phyloP scores from a whole-genome alignment of 768 basidiomycete species.

The Auricularia cornea region DNA sequence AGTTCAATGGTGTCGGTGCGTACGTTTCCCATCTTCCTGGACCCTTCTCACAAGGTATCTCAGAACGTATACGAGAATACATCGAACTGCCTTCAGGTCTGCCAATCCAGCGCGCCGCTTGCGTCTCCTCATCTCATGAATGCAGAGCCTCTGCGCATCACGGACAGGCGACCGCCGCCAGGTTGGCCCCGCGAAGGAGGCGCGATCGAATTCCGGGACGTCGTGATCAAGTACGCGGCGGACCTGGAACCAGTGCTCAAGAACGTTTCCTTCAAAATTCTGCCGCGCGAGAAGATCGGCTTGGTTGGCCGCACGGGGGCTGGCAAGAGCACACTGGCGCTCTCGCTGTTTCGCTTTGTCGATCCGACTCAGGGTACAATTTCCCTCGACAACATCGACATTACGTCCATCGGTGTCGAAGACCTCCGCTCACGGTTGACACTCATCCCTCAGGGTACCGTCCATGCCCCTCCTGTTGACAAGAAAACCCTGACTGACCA shows the following conservation, averaged over 20 bases:
- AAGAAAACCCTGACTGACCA: too few relatives aligned
- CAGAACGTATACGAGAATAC: constrained; percentile 67
- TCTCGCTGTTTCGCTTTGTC: constrained; percentile 6
- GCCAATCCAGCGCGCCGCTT: too few relatives aligned
- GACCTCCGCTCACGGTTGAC: constrained; percentile 14
- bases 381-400: constrained; percentile 30
- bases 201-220: constrained; percentile 47
- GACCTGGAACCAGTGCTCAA: constrained; percentile 53
- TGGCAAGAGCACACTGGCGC: constrained; percentile 2
- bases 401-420: constrained; percentile 27
- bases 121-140: constrained; percentile 13
- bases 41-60: constrained; percentile 22
- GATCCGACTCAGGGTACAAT: constrained; percentile 25
- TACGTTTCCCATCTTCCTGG: neutral
- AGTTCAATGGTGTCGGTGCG: neutral
- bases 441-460: neutral
- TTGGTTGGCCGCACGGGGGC: constrained; percentile 20
- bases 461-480: too few relatives aligned
- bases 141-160: constrained; percentile 58
- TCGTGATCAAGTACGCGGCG: constrained; percentile 56
- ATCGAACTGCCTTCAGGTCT: constrained; percentile 42
- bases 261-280: constrained; percentile 52
- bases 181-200: constrained; percentile 58
- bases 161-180: constrained; percentile 53
- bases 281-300: constrained; percentile 58